Base-by-base conservation (phyloP, 352 stramenopile species). In the Phytophthora fragariae region DNA sequence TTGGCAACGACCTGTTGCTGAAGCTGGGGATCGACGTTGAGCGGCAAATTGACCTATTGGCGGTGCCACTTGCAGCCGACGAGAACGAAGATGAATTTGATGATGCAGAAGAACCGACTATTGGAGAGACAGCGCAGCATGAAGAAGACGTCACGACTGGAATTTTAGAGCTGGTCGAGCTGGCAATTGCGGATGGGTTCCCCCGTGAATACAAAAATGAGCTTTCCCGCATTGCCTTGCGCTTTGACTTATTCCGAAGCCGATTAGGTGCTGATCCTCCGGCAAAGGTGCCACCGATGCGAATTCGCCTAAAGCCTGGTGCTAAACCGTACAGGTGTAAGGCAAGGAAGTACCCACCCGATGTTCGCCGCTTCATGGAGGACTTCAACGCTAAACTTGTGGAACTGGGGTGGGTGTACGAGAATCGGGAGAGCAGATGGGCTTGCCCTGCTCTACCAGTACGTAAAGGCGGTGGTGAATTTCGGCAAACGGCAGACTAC, bases 401-500 rank as follows among this genome's bases (percentile, higher is more conserved):
- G 19, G 19, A 21, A 21, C 19, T 21, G 19, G 19, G 19, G 19
- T 21, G 19, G 19, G 19, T 21, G 19, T 21, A 21, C 19, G 19
- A 21, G 19, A 21, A 21, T 21, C 19, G 19, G 19, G 19, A 21
- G 19, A 21, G 19, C 19, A 21, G 19, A 21, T 21, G 19, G 19
- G 19, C 19, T 21, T 21, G 19, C 19, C 19, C 19, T 21, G 19
- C 19, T 21, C 19, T 21, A 21, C 19, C 19, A 21, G 19, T 21
- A 21, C 19, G 19, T 21, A 21, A 21, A 21, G 19, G 19, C 19
- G 19, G 19, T 21, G 19, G 19, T 21, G 19, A 70, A 41, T 75
- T 66, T 33, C 27, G 73, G 17, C 68, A 81, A 24, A 71, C 69
- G 5, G 66, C 71, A 27, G 73, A 80, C 37, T 80, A 75, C 57